Percentiles rank a stretch among this genome's conserved stretches.
phyloP scores from a whole-genome alignment of 768 basidiomycete genomes.

The Gloeostereum incarnatum region DNA sequence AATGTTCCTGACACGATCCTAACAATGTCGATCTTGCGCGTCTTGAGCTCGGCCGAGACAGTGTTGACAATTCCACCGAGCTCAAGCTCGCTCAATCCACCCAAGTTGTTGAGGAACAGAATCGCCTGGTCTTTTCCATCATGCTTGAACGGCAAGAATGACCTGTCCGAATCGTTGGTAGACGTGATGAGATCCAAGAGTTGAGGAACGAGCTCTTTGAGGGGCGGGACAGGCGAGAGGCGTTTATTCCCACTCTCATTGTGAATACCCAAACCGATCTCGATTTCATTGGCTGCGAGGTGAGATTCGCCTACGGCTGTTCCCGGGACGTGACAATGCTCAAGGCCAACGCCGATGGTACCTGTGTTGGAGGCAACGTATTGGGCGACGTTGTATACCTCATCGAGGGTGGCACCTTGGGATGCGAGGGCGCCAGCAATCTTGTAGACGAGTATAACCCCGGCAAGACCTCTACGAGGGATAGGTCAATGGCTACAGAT shows the following conservation, averaged over 20 bases:
- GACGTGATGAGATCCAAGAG: constrained; percentile 64
- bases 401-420: constrained; percentile 55
- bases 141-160: constrained; percentile 65
- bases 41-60: constrained; percentile 42
- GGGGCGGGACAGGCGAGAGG: constrained; percentile 61
- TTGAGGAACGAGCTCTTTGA: constrained; percentile 58
- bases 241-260: constrained; percentile 76
- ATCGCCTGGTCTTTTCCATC: constrained; percentile 40
- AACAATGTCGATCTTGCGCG: constrained; percentile 44
- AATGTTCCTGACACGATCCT: constrained; percentile 73
- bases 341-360: constrained; percentile 81
- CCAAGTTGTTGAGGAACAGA: constrained; percentile 47
- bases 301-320: constrained; percentile 50
- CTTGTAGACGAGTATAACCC: constrained; percentile 82
- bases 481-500: background rate
- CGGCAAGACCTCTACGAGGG: constrained; percentile 63
- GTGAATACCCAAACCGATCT: constrained; percentile 89
- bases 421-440: constrained; percentile 78
- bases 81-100: constrained; percentile 41
- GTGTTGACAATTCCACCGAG: constrained; percentile 61
- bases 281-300: constrained; percentile 57
- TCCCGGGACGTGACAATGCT: constrained; percentile 87
- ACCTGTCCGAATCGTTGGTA: constrained; percentile 68
- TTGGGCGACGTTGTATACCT: constrained; percentile 58
- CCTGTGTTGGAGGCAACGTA: constrained; percentile 59